A percentile compares a stretch with the other conserved stretches of the same genome.
phyloP scores from a whole-genome alignment of 225 moss, liverwort and hornwort genomes.

The Antitrichia curtipendula region DNA sequence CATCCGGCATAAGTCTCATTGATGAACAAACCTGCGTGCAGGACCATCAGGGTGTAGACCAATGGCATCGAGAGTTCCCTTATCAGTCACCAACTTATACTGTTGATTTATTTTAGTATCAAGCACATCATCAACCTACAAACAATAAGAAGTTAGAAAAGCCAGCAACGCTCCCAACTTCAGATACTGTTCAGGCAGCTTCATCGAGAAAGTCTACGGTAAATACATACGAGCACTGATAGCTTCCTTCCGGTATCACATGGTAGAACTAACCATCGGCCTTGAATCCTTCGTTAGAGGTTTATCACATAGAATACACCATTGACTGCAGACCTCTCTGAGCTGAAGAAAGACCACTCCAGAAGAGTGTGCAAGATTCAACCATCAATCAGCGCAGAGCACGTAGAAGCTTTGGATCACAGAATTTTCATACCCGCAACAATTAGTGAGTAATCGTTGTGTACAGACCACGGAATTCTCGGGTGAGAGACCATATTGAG shows the following conservation, averaged over 20 bases:
- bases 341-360: background rate
- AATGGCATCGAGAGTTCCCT: constrained; percentile 96
- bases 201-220: background rate
- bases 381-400: background rate
- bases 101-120: constrained; percentile 62
- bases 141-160: background rate
- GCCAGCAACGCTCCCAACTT: background rate
- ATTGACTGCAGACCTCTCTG: background rate
- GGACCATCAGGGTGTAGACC: constrained; percentile 91
- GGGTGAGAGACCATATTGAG: background rate
- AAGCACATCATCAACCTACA: constrained; percentile 83
- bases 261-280: background rate
- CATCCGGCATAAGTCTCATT: background rate
- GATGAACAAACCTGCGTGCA: constrained; percentile 46
- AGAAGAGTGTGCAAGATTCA: background rate
- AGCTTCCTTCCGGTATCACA: background rate
- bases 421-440: background rate
- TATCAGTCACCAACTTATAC: constrained; percentile 88
- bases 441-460: background rate
- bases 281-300: background rate
- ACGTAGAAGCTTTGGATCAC: background rate
- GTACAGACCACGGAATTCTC: background rate
- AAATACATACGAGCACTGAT: background rate
- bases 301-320: background rate
- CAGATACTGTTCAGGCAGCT: background rate